A percentile compares a stretch with the other conserved stretches of the same genome.
Evolutionary conservation across 768 basidiomycete genomes (phyloP).

Genomic region (Fibroporia radiculosa): DNA sequence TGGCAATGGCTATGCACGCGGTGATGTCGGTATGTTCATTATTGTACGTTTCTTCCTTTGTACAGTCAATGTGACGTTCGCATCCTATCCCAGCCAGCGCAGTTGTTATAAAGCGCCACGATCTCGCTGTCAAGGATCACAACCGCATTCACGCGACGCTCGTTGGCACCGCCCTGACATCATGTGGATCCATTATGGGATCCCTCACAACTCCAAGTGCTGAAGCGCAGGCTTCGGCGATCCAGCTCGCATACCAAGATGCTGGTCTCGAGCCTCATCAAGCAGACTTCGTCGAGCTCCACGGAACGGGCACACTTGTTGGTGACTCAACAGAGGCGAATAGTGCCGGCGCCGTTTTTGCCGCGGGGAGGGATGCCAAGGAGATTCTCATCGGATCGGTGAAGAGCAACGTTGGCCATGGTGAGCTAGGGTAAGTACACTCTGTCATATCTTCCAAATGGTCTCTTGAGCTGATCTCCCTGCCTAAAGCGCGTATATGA

Average conservation of each 20-base stretch:
- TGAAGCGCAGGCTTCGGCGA: slow-evolving; percentile 26
- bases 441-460: slow-evolving; percentile 2
- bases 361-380: slow-evolving; percentile 13
- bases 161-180: slow-evolving; percentile 26
- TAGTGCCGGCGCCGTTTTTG: slow-evolving; percentile 20
- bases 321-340: slow-evolving; percentile 21
- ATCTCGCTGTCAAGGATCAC: slow-evolving; percentile 23
- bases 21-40: slow-evolving; percentile 2
- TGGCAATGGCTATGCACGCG: slow-evolving; percentile 29
- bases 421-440: slow-evolving; percentile 26
- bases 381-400: slow-evolving; percentile 33
- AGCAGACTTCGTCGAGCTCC: slow-evolving; percentile 20
- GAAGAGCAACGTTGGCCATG: slow-evolving; percentile 39
- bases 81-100: slow-evolving; percentile 26
- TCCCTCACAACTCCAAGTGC: slow-evolving; percentile 29
- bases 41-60: neutral
- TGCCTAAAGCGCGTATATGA: neutral
- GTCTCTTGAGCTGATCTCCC: neutral
- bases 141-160: slow-evolving; percentile 26
- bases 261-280: slow-evolving; percentile 23
- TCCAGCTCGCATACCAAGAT: slow-evolving; percentile 24
- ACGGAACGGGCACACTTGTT: slow-evolving; percentile 19
- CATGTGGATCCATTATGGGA: slow-evolving; percentile 24
- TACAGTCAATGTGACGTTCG: slow-evolving; percentile 28
- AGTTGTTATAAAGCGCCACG: slow-evolving; percentile 27